A percentile compares a stretch with the other conserved stretches of the same genome.
Conservation (phyloP, 2,329 filamentous ascomycete genomes). For the Amphichorda felina region DNA sequence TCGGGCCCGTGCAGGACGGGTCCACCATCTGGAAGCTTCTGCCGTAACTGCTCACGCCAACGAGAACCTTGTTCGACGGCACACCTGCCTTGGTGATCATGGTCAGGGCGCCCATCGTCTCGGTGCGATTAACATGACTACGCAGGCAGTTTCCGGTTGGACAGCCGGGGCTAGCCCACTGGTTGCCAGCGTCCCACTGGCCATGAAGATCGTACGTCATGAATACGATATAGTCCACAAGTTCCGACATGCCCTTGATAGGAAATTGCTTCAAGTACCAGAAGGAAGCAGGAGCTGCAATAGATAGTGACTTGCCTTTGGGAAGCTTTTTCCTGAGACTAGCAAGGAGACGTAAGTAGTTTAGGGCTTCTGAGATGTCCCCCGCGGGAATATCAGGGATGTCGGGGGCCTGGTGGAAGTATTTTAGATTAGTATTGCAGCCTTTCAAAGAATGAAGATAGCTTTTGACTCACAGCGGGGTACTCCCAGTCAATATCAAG, state of each 20-base stretch:
- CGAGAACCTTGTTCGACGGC: conserved; percentile 13
- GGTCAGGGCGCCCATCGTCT: conserved; percentile 17
- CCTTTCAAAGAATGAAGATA: neutral
- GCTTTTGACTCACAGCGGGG: conserved; percentile 18
- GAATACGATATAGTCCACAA: conserved; percentile 18
- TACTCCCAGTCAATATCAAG: conserved; percentile 37
- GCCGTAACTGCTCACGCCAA: conserved; percentile 18
- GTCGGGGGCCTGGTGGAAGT: conserved; percentile 11
- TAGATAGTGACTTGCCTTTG: conserved; percentile 17
- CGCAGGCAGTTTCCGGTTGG: conserved; percentile 19
- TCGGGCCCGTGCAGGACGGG: conserved; percentile 10
- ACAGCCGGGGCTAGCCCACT: conserved; percentile 11
- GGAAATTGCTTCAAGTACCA: conserved; percentile 25
- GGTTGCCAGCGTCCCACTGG: conserved; percentile 18
- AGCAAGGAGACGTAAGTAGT: conserved; percentile 22
- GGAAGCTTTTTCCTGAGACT: conserved; percentile 14
- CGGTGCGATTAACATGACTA: conserved; percentile 22
- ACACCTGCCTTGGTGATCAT: conserved; percentile 23
- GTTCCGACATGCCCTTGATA: conserved; percentile 15
- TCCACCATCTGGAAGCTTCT: conserved; percentile 18
- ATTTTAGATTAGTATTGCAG: conserved; percentile 6
- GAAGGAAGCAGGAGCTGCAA: conserved; percentile 24
- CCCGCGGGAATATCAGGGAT: conserved; percentile 14
- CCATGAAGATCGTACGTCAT: conserved; percentile 21
- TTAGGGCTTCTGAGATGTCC: conserved; percentile 9